These are phyloP conservation scores for Iodosphaeria phyllophila DNA, from an alignment of 2,329 filamentous ascomycete genomes.

Conservation along the genomic window DNA sequence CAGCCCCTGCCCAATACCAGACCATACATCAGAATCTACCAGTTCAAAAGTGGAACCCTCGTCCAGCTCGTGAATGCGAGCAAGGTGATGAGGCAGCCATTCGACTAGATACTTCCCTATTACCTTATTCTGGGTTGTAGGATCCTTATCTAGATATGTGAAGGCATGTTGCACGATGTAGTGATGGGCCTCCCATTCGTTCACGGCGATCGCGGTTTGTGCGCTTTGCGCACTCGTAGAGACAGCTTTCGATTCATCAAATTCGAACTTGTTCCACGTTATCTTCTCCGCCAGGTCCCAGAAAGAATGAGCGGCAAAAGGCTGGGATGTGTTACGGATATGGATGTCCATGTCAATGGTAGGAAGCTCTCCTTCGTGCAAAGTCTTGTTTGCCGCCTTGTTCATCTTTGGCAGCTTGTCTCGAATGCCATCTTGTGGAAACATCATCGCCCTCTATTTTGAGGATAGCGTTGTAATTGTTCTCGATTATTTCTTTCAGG, in stretches of 20 bases:
- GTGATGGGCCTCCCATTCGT: constrained; percentile 9
- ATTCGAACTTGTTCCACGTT: constrained; percentile 10
- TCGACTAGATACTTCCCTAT: constrained; percentile 7
- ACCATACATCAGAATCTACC: constrained; percentile 4
- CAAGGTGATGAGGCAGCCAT: constrained; percentile 8
- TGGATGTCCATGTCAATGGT: constrained; percentile 11
- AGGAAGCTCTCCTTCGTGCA: constrained; percentile 4
- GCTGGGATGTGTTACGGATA: constrained; percentile 10
- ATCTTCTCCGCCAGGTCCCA: constrained; percentile 11
- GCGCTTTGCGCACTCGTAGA: constrained; percentile 4
- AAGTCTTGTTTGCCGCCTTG: constrained; percentile 1
- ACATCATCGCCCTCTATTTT: constrained; percentile 6
- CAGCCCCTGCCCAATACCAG: constrained; percentile 7
- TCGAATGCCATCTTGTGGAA: constrained; percentile 5
- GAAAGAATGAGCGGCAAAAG: constrained; percentile 8
- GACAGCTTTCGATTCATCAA: constrained; percentile 7
- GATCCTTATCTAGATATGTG: constrained; percentile 5
- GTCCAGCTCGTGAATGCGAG: constrained; percentile 5
- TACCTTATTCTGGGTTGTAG: constrained; percentile 2
- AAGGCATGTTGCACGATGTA: constrained; percentile 8
- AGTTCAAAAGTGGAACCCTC: constrained; percentile 5
- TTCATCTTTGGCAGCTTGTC: constrained; percentile 6
- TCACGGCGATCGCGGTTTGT: constrained; percentile 5
- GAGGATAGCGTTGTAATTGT: constrained; percentile 8
- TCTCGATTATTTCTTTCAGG: constrained; percentile 8